Evolutionary conservation across 257 asterid species (phyloP), one percentile per base, ranked within the genome.

Genomic region (Solanum pinnatisectum): DNA sequence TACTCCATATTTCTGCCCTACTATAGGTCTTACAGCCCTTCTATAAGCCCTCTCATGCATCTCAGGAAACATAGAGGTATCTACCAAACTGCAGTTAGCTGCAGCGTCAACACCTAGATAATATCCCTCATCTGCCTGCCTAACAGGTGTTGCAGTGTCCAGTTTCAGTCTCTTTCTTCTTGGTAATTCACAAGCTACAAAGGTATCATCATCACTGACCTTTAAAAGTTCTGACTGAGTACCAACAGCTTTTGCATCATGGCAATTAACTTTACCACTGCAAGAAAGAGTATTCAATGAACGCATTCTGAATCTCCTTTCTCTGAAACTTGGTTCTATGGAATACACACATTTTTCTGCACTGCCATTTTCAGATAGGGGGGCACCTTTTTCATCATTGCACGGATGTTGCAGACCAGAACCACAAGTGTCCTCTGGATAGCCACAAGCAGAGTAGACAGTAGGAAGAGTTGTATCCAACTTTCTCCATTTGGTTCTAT

Each of bases 1-100:
- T 88, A 93, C 88, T 39, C 96, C 97, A 89, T 92, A 94, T 88
- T 91, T 92, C 85, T 92, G 95, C 78, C 87, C 85, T 73, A 92
- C 94, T 44, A 89, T 82, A 78, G 97, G 97, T 89, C 90, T 91
- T 84, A 70, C 90, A 87, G 72, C 88, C 89, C 87, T 67, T 65
- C 87, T 88, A 86, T 71, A 82, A 65, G 77, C 71, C 89, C 78
- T 89, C 70, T 20, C 67, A 23, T 87, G 87, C 86, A 88, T 84
- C 83, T 78, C 87, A 49, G 86, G 83, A 86, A 89, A 87, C 76
- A 63, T 85, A 86, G 40, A 33, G 89, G 90, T 78, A 89, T 84
- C 90, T 73, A 88, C 79, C 37, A 87, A 88, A 74, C 90, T 87
- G 87, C 63, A 63, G 37, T 89, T 90, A 39, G 84, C 88, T 65